Conservation (phyloP, 768 basidiomycete species). For the Mycena leptocephala region DNA sequence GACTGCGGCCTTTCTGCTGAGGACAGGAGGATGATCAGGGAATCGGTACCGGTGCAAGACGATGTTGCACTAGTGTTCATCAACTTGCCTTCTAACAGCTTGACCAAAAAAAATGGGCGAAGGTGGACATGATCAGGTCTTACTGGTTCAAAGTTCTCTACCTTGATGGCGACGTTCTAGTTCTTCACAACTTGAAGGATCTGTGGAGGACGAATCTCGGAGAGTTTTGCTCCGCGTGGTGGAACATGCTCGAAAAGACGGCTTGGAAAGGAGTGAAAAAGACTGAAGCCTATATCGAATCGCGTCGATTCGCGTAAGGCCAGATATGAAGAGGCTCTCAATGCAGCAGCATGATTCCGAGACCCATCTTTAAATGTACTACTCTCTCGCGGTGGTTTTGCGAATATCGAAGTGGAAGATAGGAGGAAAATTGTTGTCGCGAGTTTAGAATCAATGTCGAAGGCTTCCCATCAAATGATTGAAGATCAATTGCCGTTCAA, state of each 20-base stretch:
- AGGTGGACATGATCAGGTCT: slow-evolving; percentile 62
- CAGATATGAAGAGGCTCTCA: not conserved
- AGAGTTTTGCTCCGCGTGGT: slow-evolving; percentile 64
- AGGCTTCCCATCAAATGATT: not conserved
- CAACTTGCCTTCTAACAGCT: slow-evolving; percentile 48
- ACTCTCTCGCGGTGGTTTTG: too few species aligned
- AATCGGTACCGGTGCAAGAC: slow-evolving; percentile 43
- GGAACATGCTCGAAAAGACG: slow-evolving; percentile 58
- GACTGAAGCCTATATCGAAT: slow-evolving; percentile 29
- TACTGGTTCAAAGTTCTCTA: slow-evolving; percentile 70
- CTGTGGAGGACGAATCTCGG: slow-evolving; percentile 65
- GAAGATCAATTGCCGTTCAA: not conserved
- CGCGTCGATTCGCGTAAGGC: not conserved
- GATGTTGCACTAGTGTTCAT: slow-evolving; percentile 63
- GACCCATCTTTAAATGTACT: too few species aligned
- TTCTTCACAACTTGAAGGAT: slow-evolving; percentile 55
- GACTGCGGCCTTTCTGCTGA: slow-evolving; percentile 60
- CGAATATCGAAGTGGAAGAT: not conserved
- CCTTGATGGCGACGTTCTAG: slow-evolving; percentile 68
- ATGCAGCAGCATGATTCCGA: not conserved
- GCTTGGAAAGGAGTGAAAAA: slow-evolving; percentile 56
- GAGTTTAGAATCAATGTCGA: not conserved
- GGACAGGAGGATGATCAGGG: slow-evolving; percentile 51
- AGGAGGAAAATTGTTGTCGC: not conserved
- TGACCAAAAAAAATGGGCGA: slow-evolving; percentile 58